Conservation (phyloP, 805 yeast species). For the Kluyveromyces nonfermentans region DNA sequence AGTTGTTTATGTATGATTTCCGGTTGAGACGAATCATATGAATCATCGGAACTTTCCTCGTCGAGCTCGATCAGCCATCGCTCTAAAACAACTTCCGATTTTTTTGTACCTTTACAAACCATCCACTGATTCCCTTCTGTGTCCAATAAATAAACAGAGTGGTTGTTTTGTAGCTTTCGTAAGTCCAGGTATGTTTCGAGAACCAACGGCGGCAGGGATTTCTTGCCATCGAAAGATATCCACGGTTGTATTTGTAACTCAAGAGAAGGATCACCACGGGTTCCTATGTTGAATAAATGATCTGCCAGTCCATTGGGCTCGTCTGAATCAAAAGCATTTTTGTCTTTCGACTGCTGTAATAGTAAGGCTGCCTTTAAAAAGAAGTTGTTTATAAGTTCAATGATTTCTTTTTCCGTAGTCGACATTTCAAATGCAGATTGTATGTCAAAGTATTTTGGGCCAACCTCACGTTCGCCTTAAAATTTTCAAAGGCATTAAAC, state of each 20-base stretch:
- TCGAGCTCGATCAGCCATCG: constrained; percentile 88
- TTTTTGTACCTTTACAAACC: constrained; percentile 51
- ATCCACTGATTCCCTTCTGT: constrained; percentile 44
- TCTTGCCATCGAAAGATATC: constrained; percentile 46
- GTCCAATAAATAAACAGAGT: constrained; percentile 51
- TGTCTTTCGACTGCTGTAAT: constrained; percentile 39
- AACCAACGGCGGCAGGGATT: constrained; percentile 65
- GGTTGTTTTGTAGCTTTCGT: constrained; percentile 44
- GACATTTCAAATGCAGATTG: background rate
- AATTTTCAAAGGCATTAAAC: background rate
- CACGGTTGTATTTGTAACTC: constrained; percentile 40
- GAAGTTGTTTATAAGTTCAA: constrained; percentile 47
- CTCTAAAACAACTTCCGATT: constrained; percentile 83
- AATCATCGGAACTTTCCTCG: constrained; percentile 11
- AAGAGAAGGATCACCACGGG: constrained; percentile 4
- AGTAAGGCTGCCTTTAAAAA: constrained; percentile 54
- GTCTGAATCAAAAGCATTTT: constrained; percentile 16
- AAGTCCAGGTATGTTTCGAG: constrained; percentile 76
- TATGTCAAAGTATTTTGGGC: background rate
- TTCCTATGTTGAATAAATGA: constrained; percentile 10
- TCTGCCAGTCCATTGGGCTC: constrained; percentile 13
- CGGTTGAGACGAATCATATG: constrained; percentile 38
- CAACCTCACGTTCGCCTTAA: background rate
- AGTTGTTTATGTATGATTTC: constrained; percentile 67
- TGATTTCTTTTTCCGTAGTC: constrained; percentile 13